Evolutionary conservation across 108 stramenopile genomes (phyloP).

Genomic region (Cyclostephanos tholiformis): DNA sequence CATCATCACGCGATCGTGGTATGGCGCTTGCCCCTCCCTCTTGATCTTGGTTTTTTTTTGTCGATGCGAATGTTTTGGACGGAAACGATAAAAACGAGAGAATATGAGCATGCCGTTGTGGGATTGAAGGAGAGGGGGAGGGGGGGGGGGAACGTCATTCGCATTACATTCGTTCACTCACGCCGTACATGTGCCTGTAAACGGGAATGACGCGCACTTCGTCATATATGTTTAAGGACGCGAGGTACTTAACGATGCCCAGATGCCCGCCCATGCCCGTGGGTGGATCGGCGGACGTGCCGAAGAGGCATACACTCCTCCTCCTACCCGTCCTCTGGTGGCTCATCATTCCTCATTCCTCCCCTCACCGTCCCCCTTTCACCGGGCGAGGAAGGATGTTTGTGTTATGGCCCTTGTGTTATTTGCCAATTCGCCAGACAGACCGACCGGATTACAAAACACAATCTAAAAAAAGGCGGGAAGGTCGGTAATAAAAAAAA

Average conservation of each 20-base stretch:
- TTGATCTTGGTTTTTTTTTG: conserved; percentile 61
- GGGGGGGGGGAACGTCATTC: not conserved
- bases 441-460: too few species aligned
- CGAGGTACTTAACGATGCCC: conserved; percentile 65
- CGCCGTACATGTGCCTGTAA: conserved; percentile 74
- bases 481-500: too few species aligned
- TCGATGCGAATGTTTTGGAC: too few species aligned
- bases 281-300: conserved; percentile 86
- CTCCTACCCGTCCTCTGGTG: not conserved
- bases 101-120: too few species aligned
- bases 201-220: conserved; percentile 83
- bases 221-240: conserved; percentile 54
- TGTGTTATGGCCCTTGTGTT: too few species aligned
- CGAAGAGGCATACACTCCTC: conserved; percentile 76
- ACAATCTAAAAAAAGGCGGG: too few species aligned
- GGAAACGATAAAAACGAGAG: too few species aligned
- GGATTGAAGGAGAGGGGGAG: not conserved
- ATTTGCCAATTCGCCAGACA: too few species aligned
- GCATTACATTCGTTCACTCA: conserved; percentile 14
- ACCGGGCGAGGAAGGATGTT: too few species aligned
- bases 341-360: too few species aligned
- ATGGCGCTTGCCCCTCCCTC: conserved; percentile 65
- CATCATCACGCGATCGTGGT: conserved; percentile 70
- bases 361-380: too few species aligned
- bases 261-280: conserved; percentile 79